Percentiles rank a stretch among this genome's conserved stretches.
Conservation (phyloP, 2,329 filamentous ascomycete genomes). For the Claviceps spartinae region DNA sequence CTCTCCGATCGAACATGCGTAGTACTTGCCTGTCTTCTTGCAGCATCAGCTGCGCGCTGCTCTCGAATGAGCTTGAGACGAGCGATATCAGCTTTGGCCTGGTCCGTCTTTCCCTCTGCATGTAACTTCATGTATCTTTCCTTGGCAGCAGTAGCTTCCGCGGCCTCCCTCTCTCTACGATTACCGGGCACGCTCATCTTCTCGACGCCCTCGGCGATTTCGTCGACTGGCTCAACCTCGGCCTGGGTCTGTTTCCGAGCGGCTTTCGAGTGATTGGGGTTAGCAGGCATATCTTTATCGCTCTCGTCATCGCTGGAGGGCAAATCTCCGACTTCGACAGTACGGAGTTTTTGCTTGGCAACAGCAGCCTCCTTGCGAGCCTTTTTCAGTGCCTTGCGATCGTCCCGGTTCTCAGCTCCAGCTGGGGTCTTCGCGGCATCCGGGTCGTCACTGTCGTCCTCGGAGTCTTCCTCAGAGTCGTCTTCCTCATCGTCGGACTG, state of each 20-base stretch:
- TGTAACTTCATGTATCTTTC: conserved; percentile 87
- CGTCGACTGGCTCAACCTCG: conserved; percentile 28
- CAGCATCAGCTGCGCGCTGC: conserved; percentile 72
- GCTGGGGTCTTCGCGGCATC: conserved; percentile 28
- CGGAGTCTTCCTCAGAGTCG: conserved; percentile 38
- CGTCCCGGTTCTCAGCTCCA: conserved; percentile 55
- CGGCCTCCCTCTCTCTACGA: conserved; percentile 52
- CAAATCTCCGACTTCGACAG: conserved; percentile 72
- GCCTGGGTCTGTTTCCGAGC: conserved; percentile 41
- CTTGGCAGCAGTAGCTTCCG: conserved; percentile 77
- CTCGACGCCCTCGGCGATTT: conserved; percentile 40
- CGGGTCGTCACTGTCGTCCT: conserved; percentile 35
- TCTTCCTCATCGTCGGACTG: conserved; percentile 41
- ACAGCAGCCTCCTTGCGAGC: conserved; percentile 84
- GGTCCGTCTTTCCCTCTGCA: conserved; percentile 90
- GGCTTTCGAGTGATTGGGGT: conserved; percentile 82
- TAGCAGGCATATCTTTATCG: conserved; percentile 61
- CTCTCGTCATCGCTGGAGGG: conserved; percentile 57
- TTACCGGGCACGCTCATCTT: conserved; percentile 35
- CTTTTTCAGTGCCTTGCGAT: conserved; percentile 77
- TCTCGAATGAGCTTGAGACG: conserved; percentile 70
- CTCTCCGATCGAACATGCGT: not conserved
- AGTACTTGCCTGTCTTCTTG: conserved; percentile 56
- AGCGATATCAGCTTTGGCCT: conserved; percentile 80
- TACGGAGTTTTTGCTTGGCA: conserved; percentile 55